Base-by-base conservation (phyloP, 176 grass and related monocot genomes). In the Oryza meyeriana region DNA sequence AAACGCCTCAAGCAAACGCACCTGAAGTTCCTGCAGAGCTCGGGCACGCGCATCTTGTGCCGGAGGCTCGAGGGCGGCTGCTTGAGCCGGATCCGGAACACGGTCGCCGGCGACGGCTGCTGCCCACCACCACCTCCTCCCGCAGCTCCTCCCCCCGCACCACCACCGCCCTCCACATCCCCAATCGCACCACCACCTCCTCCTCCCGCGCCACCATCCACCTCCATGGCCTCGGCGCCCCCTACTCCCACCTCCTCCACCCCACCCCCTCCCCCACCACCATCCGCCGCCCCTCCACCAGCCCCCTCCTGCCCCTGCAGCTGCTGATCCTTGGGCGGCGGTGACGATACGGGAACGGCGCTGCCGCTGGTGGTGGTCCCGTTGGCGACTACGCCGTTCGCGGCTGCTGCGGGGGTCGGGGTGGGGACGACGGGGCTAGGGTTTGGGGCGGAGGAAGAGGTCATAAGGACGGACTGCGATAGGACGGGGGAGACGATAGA, bases 11-110 rank as follows among this genome's bases (percentile, higher is more conserved):
- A 44, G 3, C 34, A 24, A 64, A 41, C 66, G 28, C 28, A 97
- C 96, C 93, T 99, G 90, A 99, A 99, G 74, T 99, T 93, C 76
- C 96, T 90, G 85, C 96, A 95, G 1, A 99, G 93, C 79, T 99
- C 91, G 3, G 96, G 93, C 69, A 99, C 93, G 69, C 79, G 90
- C 96, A 95, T 99, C 96, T 99, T 99, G 74, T 94, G 93, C 29
- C 83, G 79, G 79, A 99, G 89, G 85, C 93, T 93, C 1, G 80
- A 79, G 0, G 91, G 91, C 10, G 93, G 26, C 72, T 99, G 96
- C 91, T 95, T 95, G 80, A 99, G 96, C 63, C 93, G 78, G 85
- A 99, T 93, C 65, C 96, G 79, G 57, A 99, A 95, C 45, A 99
- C 96, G 30, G 87, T 95, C 71, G 91, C 93, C 50, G 93, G 93